phyloP scores from a whole-genome alignment of 2,329 filamentous ascomycete species.

The Alternaria consortialis region DNA sequence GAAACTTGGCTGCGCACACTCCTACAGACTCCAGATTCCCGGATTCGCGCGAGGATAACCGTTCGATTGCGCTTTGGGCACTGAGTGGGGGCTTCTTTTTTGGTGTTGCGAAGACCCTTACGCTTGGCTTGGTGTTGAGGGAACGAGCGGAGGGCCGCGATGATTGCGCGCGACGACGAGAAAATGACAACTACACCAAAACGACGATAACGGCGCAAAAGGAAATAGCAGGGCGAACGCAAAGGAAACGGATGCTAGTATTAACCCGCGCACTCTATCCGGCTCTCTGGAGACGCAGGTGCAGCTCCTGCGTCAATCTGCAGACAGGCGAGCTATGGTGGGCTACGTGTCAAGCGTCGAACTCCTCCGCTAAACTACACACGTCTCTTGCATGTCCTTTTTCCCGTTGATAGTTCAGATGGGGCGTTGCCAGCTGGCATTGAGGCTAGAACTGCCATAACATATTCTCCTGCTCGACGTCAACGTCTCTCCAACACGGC shows the following conservation, averaged over 20 bases:
- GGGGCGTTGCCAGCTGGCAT: slow-evolving; percentile 52
- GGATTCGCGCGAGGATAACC: slow-evolving; percentile 26
- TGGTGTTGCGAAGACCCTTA: slow-evolving; percentile 23
- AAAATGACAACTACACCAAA: slow-evolving; percentile 7
- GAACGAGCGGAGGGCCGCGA: slow-evolving; percentile 30
- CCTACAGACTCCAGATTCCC: slow-evolving; percentile 23
- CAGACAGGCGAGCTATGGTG: slow-evolving; percentile 49
- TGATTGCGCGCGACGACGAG: slow-evolving; percentile 29
- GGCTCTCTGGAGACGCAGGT: slow-evolving; percentile 45
- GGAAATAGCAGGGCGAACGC: slow-evolving; percentile 40
- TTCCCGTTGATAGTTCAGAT: slow-evolving; percentile 37
- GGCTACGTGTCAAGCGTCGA: slow-evolving; percentile 49
- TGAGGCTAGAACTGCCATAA: slow-evolving; percentile 32
- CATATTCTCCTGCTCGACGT: slow-evolving; percentile 29
- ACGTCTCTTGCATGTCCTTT: slow-evolving; percentile 41
- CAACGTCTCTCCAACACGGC: slow-evolving; percentile 27
- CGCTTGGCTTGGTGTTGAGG: slow-evolving; percentile 27
- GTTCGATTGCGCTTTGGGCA: slow-evolving; percentile 19
- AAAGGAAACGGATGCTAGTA: slow-evolving; percentile 41
- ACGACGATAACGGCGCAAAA: slow-evolving; percentile 21
- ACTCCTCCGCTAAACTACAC: slow-evolving; percentile 46
- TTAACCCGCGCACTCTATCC: slow-evolving; percentile 46
- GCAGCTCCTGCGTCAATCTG: slow-evolving; percentile 54
- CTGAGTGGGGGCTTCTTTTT: slow-evolving; percentile 16
- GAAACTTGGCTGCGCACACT: slow-evolving; percentile 32